Percentiles rank a stretch among this genome's conserved stretches.
These are phyloP conservation scores for Macroventuria anomochaeta DNA, from an alignment of 2,329 filamentous ascomycete species.

Conservation along the genomic window DNA sequence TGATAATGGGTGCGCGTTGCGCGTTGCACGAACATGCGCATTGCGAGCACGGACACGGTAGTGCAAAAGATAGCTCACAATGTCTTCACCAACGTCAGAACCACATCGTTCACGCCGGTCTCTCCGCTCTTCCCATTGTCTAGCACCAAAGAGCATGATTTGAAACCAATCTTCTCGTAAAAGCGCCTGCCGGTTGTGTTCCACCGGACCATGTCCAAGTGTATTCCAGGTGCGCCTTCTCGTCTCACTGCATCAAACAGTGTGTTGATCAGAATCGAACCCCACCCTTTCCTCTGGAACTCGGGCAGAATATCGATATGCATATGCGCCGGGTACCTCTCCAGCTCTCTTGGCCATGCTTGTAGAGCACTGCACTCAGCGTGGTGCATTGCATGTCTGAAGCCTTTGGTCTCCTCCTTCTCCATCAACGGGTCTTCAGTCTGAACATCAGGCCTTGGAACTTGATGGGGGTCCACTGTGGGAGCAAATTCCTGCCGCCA, in stretches of 20 bases:
- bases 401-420: conserved; percentile 21
- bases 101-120: conserved; percentile 29
- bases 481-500: conserved; percentile 41
- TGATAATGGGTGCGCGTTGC: too few relatives aligned
- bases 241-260: conserved; percentile 32
- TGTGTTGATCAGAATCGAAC: conserved; percentile 34
- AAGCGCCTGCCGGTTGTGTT: conserved; percentile 40
- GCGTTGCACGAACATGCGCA: too few relatives aligned
- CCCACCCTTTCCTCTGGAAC: conserved; percentile 44
- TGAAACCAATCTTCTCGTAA: conserved; percentile 38
- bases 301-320: conserved; percentile 48
- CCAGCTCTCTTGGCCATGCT: conserved; percentile 24
- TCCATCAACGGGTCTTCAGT: conserved; percentile 26
- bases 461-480: conserved; percentile 25
- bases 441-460: conserved; percentile 21
- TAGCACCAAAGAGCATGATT: conserved; percentile 30
- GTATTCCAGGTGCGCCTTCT: conserved; percentile 39
- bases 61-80: conserved; percentile 17
- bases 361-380: conserved; percentile 36
- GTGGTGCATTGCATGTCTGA: conserved; percentile 28
- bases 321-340: conserved; percentile 46
- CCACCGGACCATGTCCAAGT: conserved; percentile 45
- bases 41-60: too few relatives aligned
- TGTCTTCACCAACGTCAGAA: conserved; percentile 33
- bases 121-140: conserved; percentile 39